Evolutionary conservation across 2,329 filamentous ascomycete genomes (phyloP).

Genomic region (Sporothrix variecibatus): DNA sequence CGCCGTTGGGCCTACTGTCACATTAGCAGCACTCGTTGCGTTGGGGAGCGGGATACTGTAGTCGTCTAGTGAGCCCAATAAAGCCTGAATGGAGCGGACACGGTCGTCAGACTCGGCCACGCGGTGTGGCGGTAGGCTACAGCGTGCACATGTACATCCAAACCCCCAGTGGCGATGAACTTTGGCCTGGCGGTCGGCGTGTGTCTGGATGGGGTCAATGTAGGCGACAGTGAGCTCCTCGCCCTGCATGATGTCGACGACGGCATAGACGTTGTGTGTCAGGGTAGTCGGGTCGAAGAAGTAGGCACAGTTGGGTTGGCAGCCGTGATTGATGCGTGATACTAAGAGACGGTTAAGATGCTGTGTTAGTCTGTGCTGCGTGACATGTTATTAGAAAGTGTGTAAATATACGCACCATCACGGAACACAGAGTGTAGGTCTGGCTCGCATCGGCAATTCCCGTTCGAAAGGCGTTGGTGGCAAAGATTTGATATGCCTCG

Average conservation of each 20-base stretch:
- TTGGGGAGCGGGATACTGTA: conserved; percentile 33
- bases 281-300: conserved; percentile 42
- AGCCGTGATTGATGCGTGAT: conserved; percentile 46
- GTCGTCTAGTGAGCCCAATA: conserved; percentile 42
- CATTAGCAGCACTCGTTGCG: background rate
- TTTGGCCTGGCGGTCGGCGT: conserved; percentile 35
- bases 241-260: conserved; percentile 41
- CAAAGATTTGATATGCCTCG: conserved; percentile 38
- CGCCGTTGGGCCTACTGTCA: conserved; percentile 36
- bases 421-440: conserved; percentile 39
- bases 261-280: conserved; percentile 42
- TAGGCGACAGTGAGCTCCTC: conserved; percentile 48
- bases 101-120: conserved; percentile 40
- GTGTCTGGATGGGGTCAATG: conserved; percentile 42
- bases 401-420: conserved; percentile 34
- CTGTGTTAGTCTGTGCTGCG: background rate
- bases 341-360: conserved; percentile 32
- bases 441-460: conserved; percentile 30
- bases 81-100: conserved; percentile 37
- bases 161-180: conserved; percentile 44
- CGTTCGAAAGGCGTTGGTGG: conserved; percentile 39
- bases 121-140: conserved; percentile 36
- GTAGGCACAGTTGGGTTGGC: conserved; percentile 45
- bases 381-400: background rate
- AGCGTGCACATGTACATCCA: conserved; percentile 42